Base-by-base conservation (phyloP, 371 early-diverging fungal species). In the Smittium mucronatum region DNA sequence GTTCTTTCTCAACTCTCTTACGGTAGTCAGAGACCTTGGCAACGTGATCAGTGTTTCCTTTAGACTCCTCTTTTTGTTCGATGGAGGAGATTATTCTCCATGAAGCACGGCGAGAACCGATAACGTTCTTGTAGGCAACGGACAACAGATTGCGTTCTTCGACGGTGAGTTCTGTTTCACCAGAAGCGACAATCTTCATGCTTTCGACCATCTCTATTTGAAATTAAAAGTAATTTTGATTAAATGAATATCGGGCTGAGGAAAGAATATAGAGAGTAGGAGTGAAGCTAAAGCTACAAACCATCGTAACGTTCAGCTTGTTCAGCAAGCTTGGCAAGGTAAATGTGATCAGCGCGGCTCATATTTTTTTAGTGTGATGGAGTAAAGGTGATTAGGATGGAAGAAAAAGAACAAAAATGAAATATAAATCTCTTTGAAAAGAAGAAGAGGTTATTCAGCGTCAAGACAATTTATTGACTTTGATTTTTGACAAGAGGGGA, bases 101-200 rank as follows among this genome's bases (percentile, higher is more conserved):
- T 59, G 97, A 96, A 58, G 97, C 95, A 85, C 99, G 94, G 75
- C 97, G 95, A 69, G 95, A 92, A 76, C 99, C 98, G 76, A 98
- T 98, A 61, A 98, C 94, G 84, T 99, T 98, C 88, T 99, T 99
- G 89, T 96, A 99, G 69, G 99, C 99, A 71, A 99, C 96, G 34
- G 97, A 97, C 64, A 99, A 88, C 67, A 96, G 86, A 86, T 99
- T 99, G 75, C 99, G 93, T 82, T 97, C 97, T 83, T 97, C 95
- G 72, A 97, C 93, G 58, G 91, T 88, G 69, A 99, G 85, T 77
- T 93, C 94, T 74, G 81, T 78, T 69, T 80, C 78, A 75, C 81
- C 81, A 76, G 83, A 83, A 64, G 88, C 86, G 70, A 89, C 88
- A 68, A 80, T 87, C 89, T 94, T 96, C 91, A 95, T 96, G 86